A percentile compares a stretch with the other conserved stretches of the same genome.
Conservation (phyloP, 805 yeast genomes). For the Candida patagonica region DNA sequence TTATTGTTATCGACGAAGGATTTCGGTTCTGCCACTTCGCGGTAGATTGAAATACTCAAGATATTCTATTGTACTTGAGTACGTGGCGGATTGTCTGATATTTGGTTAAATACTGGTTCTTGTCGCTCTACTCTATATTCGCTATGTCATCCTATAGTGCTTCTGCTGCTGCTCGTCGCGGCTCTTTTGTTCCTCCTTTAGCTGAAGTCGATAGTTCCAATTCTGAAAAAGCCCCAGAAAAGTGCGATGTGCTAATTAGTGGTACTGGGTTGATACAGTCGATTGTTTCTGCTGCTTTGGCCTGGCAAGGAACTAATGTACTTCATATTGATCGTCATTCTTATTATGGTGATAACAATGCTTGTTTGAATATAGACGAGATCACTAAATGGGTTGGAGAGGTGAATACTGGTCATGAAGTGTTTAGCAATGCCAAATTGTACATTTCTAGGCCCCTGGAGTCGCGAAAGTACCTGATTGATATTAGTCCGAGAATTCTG, state of each 20-base stretch:
- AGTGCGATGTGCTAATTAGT: slow-evolving; percentile 79
- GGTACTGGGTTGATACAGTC: slow-evolving; percentile 92
- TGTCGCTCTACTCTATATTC: too few species aligned
- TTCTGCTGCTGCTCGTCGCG: slow-evolving; percentile 29
- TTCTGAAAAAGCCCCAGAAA: slow-evolving; percentile 31
- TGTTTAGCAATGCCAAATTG: slow-evolving; percentile 61
- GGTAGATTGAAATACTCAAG: too few species aligned
- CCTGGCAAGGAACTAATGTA: slow-evolving; percentile 98
- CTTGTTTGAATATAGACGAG: slow-evolving; percentile 83
- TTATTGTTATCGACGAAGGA: too few species aligned
- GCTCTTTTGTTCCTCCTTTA: slow-evolving; percentile 31
- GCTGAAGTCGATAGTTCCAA: slow-evolving; percentile 30
- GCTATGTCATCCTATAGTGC: slow-evolving; percentile 33
- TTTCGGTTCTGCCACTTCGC: too few species aligned
- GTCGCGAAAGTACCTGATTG: slow-evolving; percentile 77
- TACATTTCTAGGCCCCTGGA: slow-evolving; percentile 64
- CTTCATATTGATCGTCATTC: slow-evolving; percentile 78
- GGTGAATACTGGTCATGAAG: slow-evolving; percentile 43
- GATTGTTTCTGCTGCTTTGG: slow-evolving; percentile 82
- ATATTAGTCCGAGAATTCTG: slow-evolving; percentile 74
- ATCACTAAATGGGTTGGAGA: slow-evolving; percentile 70
- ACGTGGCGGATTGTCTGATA: too few species aligned
- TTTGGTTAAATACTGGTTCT: neutral
- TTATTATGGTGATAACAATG: slow-evolving; percentile 82
- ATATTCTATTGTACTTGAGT: too few species aligned